These are phyloP conservation scores for Proliferodiscus dingleyae DNA, from an alignment of 2,329 filamentous ascomycete species.

Conservation along the genomic window DNA sequence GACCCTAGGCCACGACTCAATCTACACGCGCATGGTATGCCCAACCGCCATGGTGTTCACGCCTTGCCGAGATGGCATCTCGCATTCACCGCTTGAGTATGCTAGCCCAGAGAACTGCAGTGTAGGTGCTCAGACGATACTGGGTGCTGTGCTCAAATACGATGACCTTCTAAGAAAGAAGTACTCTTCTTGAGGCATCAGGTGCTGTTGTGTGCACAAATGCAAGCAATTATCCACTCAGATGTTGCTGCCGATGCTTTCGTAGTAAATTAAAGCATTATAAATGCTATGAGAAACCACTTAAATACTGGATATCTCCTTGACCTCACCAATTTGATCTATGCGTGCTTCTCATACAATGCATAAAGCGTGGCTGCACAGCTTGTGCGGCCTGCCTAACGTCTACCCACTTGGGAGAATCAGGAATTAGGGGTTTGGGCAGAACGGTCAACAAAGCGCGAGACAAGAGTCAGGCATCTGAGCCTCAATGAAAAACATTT, in stretches of 20 bases:
- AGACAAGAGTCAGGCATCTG: too few species aligned
- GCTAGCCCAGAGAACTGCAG: conserved; percentile 52
- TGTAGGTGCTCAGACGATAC: conserved; percentile 43
- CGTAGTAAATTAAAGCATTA: too few species aligned
- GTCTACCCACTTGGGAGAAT: not conserved
- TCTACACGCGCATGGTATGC: conserved; percentile 51
- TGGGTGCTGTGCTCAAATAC: conserved; percentile 35
- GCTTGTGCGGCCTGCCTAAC: not conserved
- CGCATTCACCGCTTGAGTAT: conserved; percentile 57
- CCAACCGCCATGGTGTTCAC: conserved; percentile 63
- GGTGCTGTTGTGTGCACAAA: too few species aligned
- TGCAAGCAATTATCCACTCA: not conserved
- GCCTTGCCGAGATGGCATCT: conserved; percentile 55
- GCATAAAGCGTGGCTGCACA: too few species aligned
- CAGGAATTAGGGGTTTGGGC: too few species aligned
- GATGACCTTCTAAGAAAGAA: conserved; percentile 20
- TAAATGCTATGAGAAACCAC: not conserved
- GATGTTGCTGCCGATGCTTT: not conserved
- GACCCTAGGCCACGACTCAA: conserved; percentile 40
- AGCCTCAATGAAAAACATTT: too few species aligned
- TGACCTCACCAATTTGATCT: not conserved
- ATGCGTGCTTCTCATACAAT: too few species aligned
- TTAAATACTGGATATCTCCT: not conserved
- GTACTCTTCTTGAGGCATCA: conserved; percentile 2
- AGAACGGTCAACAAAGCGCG: too few species aligned